Conservation (phyloP, 139 green algal genomes). For the Tetraselmis striata region DNA sequence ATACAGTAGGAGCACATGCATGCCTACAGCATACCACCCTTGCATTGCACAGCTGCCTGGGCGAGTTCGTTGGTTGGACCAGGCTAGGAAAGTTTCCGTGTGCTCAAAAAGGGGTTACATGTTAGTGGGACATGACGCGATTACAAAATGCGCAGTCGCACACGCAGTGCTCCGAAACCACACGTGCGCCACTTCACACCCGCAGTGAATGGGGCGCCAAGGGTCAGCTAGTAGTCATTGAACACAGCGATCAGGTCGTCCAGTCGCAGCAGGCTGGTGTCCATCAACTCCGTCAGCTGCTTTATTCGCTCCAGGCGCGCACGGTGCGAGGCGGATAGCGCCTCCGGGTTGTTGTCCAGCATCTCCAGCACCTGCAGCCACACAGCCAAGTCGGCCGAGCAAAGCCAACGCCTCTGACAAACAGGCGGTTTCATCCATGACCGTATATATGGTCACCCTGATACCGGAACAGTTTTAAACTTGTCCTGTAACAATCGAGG, state of each 20-base stretch:
- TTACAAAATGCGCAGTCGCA: too few species aligned
- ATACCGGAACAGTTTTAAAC: not conserved
- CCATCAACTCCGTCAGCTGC: constrained; percentile 40
- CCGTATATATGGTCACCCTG: not conserved
- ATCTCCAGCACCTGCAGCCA: constrained; percentile 44
- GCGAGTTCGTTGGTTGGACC: too few species aligned
- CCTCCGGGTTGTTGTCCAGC: constrained; percentile 26
- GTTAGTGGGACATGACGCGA: too few species aligned
- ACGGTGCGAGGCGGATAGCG: constrained; percentile 37
- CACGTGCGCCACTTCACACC: too few species aligned
- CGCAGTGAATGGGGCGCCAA: too few species aligned
- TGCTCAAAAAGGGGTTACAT: too few species aligned
- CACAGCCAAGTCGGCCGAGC: not conserved
- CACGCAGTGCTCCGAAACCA: too few species aligned
- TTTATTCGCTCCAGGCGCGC: constrained; percentile 18
- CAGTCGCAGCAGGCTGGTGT: constrained; percentile 47
- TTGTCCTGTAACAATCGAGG: not conserved
- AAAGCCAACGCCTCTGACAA: too few species aligned
- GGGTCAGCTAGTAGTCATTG: constrained; percentile 37
- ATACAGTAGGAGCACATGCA: too few species aligned
- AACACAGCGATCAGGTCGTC: constrained; percentile 43
- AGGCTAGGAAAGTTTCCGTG: too few species aligned
- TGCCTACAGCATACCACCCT: too few species aligned
- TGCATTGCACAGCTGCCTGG: too few species aligned
- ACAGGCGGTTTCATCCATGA: not conserved